Evolutionary conservation across 2,329 filamentous ascomycete genomes (phyloP), one percentile per base, ranked within the genome.

Genomic region (Lecanicillium sp.): DNA sequence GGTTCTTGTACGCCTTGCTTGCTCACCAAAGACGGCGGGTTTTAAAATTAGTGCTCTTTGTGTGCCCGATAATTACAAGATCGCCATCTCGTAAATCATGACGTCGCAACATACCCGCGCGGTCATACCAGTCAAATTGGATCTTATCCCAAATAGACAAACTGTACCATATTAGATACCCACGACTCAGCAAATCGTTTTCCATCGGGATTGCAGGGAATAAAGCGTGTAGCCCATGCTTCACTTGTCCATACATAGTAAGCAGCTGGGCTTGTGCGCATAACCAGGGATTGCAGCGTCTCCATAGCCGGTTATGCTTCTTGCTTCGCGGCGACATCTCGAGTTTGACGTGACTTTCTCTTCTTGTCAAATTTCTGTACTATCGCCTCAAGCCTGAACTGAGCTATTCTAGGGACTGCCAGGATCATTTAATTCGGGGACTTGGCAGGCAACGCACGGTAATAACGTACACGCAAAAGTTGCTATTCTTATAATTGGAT

Each of bases 181-280:
- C 26, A 19, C 8, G 24, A 32, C 10, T 15, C 26, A 27, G 35
- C 19, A 12, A 32, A 32, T 19, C 33, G 26, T 19, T 26, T 26
- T 46, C 30, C 19, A 26, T 39, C 44, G 26, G 26, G 26, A 26
- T 46, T 46, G 26, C 35, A 38, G 19, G 24, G 43, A 30, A 26
- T 1, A 10, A 10, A 35, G 19, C 12, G 8, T 37, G 33, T 17
- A 45, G 30, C 19, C 33, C 19, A 24, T n/a, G 11, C 9, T 19
- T 17, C 10, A n/a, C 24, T 19, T 38, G 23, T 3, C 35, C 26
- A 26, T 32, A 19, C 27, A 8, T 4, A 23, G 33, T 23, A 38
- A 23, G 32, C 17, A 17, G 21, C n/a, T 24, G 6, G 10, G 20
- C 23, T 9, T 24, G 4, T 19, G 17, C 15, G 24, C 15, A 26